These are phyloP conservation scores for Akanthomyces uredinophilus DNA, from an alignment of 2,329 filamentous ascomycete species.

Conservation along the genomic window DNA sequence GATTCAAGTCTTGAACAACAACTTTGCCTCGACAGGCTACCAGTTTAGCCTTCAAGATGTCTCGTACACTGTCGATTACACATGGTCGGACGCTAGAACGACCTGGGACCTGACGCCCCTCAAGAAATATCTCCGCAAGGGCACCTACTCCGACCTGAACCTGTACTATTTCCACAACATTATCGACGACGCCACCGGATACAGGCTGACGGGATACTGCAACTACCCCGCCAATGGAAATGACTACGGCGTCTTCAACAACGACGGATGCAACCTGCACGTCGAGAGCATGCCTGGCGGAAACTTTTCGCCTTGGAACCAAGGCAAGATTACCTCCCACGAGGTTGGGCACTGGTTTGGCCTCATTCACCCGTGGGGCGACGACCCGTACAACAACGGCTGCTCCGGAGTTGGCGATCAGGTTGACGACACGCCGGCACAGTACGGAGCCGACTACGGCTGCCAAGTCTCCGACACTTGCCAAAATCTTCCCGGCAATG, in stretches of 20 bases:
- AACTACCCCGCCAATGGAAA: not conserved
- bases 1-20: constrained; percentile 33
- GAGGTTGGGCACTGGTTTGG: constrained; percentile 48
- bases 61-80: constrained; percentile 38
- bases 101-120: constrained; percentile 33
- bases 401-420: constrained; percentile 32
- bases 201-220: not conserved
- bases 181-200: not conserved
- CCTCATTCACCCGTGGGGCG: constrained; percentile 41
- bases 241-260: constrained; percentile 29
- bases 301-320: constrained; percentile 26
- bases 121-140: constrained; percentile 39
- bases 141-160: constrained; percentile 37
- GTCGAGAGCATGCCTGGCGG: constrained; percentile 33
- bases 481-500: constrained; percentile 25
- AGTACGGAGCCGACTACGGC: constrained; percentile 20
- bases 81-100: constrained; percentile 29
- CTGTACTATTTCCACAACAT: constrained; percentile 36
- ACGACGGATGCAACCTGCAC: constrained; percentile 37
- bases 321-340: constrained; percentile 32
- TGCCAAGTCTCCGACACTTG: constrained; percentile 35
- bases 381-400: constrained; percentile 29
- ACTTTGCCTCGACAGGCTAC: constrained; percentile 38
- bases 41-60: constrained; percentile 38
- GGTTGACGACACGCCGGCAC: not conserved